Evolutionary conservation across 306 rosid genomes (phyloP).

Genomic region (Vigna hirtella): DNA sequence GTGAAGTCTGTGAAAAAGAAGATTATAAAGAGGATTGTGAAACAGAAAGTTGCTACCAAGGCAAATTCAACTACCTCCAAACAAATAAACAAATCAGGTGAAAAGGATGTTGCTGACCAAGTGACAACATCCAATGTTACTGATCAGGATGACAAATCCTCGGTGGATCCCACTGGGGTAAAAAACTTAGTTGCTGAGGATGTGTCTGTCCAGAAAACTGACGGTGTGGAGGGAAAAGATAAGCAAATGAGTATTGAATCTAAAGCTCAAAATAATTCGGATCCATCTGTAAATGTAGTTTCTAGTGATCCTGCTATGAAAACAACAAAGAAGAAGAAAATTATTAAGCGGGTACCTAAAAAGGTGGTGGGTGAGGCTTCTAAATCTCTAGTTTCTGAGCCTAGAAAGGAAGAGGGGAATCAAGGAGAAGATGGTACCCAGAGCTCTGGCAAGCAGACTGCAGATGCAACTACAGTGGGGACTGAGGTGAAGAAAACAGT

Average conservation of each 20-base stretch:
- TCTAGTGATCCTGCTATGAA: slow-evolving; percentile 55
- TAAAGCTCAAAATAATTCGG: slow-evolving; percentile 62
- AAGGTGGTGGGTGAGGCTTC: slow-evolving; percentile 62
- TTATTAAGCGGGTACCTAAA: slow-evolving; percentile 85
- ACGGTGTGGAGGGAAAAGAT: slow-evolving; percentile 47
- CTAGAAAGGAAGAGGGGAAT: slow-evolving; percentile 47
- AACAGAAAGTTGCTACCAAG: slow-evolving; percentile 72
- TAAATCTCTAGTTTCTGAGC: slow-evolving; percentile 50
- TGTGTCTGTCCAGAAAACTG: slow-evolving; percentile 54
- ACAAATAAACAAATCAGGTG: slow-evolving; percentile 52
- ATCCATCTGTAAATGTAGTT: slow-evolving; percentile 51
- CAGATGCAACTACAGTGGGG: slow-evolving; percentile 49
- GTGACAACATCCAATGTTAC: slow-evolving; percentile 50
- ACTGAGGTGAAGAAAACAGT: slow-evolving; percentile 50
- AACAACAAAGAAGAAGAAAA: slow-evolving; percentile 75
- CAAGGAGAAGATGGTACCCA: slow-evolving; percentile 49
- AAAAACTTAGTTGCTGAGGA: slow-evolving; percentile 52
- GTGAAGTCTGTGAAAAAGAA: slow-evolving; percentile 82
- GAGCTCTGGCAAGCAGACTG: slow-evolving; percentile 51
- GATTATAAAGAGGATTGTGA: slow-evolving; percentile 80
- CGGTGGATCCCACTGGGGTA: slow-evolving; percentile 53
- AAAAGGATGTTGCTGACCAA: slow-evolving; percentile 57
- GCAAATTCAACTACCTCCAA: slow-evolving; percentile 55
- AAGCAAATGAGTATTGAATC: slow-evolving; percentile 57
- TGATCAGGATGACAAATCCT: slow-evolving; percentile 53